A percentile compares a stretch with the other conserved stretches of the same genome.
Conservation (phyloP, 305 asterid genomes). For the Ilex paraguariensis region DNA sequence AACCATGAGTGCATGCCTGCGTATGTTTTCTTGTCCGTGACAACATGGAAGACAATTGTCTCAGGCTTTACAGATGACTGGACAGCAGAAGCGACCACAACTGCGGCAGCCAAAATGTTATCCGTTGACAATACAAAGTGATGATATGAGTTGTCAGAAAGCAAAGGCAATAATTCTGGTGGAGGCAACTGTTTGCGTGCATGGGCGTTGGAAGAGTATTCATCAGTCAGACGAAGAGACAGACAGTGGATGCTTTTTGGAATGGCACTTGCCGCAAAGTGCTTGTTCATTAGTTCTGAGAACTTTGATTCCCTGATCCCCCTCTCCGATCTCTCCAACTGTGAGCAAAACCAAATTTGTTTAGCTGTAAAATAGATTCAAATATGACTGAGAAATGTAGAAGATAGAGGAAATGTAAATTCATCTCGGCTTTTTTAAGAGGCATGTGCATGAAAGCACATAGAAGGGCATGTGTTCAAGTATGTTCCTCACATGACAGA, state of each 20-base stretch:
- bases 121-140: conserved; percentile 93
- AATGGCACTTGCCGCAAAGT: conserved; percentile 93
- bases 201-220: conserved; percentile 95
- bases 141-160: conserved; percentile 81
- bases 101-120: conserved; percentile 95
- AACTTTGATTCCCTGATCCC: conserved; percentile 83
- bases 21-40: conserved; percentile 98
- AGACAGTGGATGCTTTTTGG: conserved; percentile 96
- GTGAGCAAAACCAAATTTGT: conserved; percentile 17
- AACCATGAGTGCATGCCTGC: conserved; percentile 99
- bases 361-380: conserved; percentile 1
- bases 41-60: conserved; percentile 91
- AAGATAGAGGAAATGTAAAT: no score
- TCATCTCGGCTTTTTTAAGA: no score
- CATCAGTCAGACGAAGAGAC: conserved; percentile 82
- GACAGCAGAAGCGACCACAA: conserved; percentile 82
- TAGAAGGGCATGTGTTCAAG: no score
- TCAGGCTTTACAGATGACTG: conserved; percentile 68
- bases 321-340: conserved; percentile 93
- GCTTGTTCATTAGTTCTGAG: conserved; percentile 86
- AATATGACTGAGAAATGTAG: no score
- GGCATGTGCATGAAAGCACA: no score
- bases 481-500: no score
- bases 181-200: conserved; percentile 98
- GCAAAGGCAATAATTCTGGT: conserved; percentile 94